Evolutionary conservation across 1,139 yeast genomes (phyloP).

Genomic region (Diutina ranongensis): DNA sequence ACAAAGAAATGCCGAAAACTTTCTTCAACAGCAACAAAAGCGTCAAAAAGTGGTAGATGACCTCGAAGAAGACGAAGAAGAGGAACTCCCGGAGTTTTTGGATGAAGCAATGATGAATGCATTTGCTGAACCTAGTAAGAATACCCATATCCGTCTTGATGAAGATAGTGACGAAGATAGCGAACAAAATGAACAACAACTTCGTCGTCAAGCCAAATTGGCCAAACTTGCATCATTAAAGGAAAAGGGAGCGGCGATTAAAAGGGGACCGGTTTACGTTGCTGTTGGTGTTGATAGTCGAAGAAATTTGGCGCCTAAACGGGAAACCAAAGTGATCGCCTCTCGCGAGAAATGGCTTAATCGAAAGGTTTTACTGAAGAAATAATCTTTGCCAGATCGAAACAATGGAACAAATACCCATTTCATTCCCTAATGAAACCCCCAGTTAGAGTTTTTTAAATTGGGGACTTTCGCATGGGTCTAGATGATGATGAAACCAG

Average conservation of each 20-base stretch:
- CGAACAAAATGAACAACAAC: constrained; percentile 12
- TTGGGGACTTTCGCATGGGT: too few relatives aligned
- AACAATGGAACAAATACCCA: background rate
- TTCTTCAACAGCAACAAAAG: constrained; percentile 36
- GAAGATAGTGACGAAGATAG: constrained; percentile 28
- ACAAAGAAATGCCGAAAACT: constrained; percentile 35
- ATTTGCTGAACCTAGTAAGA: constrained; percentile 9
- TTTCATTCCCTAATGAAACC: background rate
- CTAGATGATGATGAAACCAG: too few relatives aligned
- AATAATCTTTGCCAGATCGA: constrained; percentile 13
- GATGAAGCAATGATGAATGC: constrained; percentile 35
- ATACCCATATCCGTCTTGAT: constrained; percentile 14
- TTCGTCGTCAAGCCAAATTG: constrained; percentile 22
- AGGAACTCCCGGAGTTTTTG: constrained; percentile 36
- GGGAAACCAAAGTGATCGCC: constrained; percentile 28
- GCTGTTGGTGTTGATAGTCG: constrained; percentile 22
- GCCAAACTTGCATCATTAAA: constrained; percentile 33
- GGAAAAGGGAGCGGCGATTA: constrained; percentile 24
- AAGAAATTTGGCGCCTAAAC: constrained; percentile 32
- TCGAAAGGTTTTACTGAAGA: constrained; percentile 38
- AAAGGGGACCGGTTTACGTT: constrained; percentile 49
- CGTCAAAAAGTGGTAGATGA: constrained; percentile 21
- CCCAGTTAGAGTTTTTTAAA: too few relatives aligned
- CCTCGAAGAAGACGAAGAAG: constrained; percentile 14
- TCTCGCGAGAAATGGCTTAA: constrained; percentile 49